A percentile compares a stretch with the other conserved stretches of the same genome.
phyloP scores from a whole-genome alignment of 1,139 yeast genomes.

The Casaregolazyma lundiana region DNA sequence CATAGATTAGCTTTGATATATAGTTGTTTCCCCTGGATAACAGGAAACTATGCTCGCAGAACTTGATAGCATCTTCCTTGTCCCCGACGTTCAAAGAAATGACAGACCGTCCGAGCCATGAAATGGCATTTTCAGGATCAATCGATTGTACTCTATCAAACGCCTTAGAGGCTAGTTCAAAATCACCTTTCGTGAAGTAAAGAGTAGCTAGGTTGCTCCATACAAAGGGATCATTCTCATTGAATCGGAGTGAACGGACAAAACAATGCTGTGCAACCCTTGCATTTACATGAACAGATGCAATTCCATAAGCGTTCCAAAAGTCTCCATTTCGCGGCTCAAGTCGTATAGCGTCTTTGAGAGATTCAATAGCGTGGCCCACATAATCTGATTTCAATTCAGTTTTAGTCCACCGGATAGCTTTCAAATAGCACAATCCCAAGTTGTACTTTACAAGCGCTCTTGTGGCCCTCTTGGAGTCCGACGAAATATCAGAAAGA shows the following conservation, averaged over 20 bases:
- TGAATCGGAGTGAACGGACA: conserved; percentile 70
- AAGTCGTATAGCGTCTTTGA: conserved; percentile 64
- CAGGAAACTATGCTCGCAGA: conserved; percentile 73
- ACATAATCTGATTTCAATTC: conserved; percentile 27
- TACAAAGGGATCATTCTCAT: conserved; percentile 59
- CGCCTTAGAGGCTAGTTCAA: conserved; percentile 68
- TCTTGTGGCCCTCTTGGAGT: conserved; percentile 25
- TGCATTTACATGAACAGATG: conserved; percentile 56
- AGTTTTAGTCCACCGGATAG: conserved; percentile 34
- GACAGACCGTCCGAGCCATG: conserved; percentile 89
- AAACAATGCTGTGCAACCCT: conserved; percentile 88
- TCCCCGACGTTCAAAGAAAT: conserved; percentile 60
- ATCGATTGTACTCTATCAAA: conserved; percentile 72
- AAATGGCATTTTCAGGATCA: conserved; percentile 68
- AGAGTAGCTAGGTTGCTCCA: conserved; percentile 85
- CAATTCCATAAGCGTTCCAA: conserved; percentile 83
- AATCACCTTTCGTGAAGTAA: conserved; percentile 64
- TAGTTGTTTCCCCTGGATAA: conserved; percentile 71
- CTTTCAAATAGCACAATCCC: conserved; percentile 59
- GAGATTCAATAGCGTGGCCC: conserved; percentile 48
- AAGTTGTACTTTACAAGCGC: conserved; percentile 65
- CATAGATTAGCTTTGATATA: conserved; percentile 69
- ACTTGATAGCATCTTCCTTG: conserved; percentile 43
- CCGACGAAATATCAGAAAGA: conserved; percentile 34
- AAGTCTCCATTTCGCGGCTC: conserved; percentile 66